Evolutionary conservation across 805 yeast species (phyloP), one percentile per base, ranked within the genome.

Genomic region (Kuraishia hungarica): DNA sequence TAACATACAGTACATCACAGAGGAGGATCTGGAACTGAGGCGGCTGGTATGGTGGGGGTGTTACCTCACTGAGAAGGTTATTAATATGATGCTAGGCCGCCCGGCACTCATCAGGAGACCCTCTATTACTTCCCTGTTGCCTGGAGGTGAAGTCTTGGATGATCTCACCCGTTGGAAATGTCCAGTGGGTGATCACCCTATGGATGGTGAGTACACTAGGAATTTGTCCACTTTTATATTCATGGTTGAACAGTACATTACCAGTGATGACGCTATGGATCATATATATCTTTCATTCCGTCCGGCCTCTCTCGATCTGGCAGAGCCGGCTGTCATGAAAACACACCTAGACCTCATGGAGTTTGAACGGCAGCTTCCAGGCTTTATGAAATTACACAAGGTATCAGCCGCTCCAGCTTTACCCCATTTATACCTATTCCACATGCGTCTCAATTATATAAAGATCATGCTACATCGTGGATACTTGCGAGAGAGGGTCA

Each of bases 11-110:
- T 53, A 54, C 3, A 54, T 53, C n/a, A 24, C 46, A 15, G 43
- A 20, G 29, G 54, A 48, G 21, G 61, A 58, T 26, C 56, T 53
- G 17, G 55, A 53, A 24, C 48, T 53, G 13, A 24, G 60, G 21
- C 13, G 55, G 19, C 23, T 55, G 29, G 50, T 54, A 2, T 58
- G 60, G 60, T 57, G 60, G 60, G 57, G 57, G 8, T 55, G 58
- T 39, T 58, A 55, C 51, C 50, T 55, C 2, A 29, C 57, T 11
- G 59, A 56, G 19, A 56, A 56, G 43, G 22, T 55, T 15, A 39
- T 58, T 22, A 47, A 55, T 47, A 57, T 52, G 51, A 58, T 57
- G 22, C 49, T 57, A 2, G 61, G 61, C 2, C 52, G 61, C 19
- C 58, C 61, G 11, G 53, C 54, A 11, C 52, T 51, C n/a, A 53